phyloP scores from a whole-genome alignment of 495 filamentous ascomycete species.

The Hypoxylon crocopeplum region DNA sequence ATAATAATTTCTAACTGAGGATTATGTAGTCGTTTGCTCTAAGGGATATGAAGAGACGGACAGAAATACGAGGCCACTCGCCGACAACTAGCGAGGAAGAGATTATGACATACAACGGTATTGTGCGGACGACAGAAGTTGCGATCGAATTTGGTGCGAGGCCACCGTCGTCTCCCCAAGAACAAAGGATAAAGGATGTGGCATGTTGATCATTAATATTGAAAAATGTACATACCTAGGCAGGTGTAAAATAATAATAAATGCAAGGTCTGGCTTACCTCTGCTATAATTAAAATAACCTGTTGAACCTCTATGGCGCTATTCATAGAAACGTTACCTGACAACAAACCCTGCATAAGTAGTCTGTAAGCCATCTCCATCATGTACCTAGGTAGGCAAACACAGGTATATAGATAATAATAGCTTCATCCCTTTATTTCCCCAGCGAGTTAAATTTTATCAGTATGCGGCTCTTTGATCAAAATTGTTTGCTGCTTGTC shows the following conservation, averaged over 20 bases:
- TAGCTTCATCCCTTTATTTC: too few species aligned
- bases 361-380: too few species aligned
- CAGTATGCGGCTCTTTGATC: too few species aligned
- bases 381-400: too few species aligned
- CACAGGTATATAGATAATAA: too few species aligned
- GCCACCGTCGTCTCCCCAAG: slow-evolving; percentile 2
- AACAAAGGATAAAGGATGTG: neutral
- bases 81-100: slow-evolving; percentile 52
- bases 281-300: too few species aligned
- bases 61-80: slow-evolving; percentile 47
- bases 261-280: slow-evolving; percentile 1
- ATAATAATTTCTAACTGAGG: neutral
- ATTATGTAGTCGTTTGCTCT: slow-evolving; percentile 34
- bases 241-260: neutral
- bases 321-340: too few species aligned
- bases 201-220: neutral
- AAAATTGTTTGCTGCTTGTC: too few species aligned
- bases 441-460: too few species aligned
- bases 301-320: too few species aligned
- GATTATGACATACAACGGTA: slow-evolving; percentile 53
- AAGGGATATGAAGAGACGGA: slow-evolving; percentile 37
- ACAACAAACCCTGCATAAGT: too few species aligned
- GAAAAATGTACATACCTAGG: neutral
- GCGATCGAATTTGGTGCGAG: slow-evolving; percentile 24
- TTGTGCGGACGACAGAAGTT: slow-evolving; percentile 51